phyloP scores from a whole-genome alignment of 2,329 filamentous ascomycete species.

The Sarocladium strictum region DNA sequence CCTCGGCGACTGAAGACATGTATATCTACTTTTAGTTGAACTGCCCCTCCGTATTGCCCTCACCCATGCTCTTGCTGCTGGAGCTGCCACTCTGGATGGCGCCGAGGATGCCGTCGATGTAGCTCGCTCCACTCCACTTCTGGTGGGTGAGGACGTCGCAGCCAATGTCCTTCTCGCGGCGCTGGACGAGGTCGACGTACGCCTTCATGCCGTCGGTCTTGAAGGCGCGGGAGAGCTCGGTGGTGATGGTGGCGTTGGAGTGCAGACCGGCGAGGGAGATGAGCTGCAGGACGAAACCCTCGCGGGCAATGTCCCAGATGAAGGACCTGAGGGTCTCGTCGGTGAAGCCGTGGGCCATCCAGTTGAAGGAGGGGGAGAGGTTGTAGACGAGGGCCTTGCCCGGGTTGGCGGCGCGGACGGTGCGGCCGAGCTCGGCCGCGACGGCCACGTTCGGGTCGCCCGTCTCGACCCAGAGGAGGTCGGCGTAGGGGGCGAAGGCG shows the following conservation, averaged over 20 bases:
- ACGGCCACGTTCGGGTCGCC: slow-evolving; percentile 80
- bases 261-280: slow-evolving; percentile 62
- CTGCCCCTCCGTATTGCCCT: slow-evolving; percentile 81
- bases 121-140: slow-evolving; percentile 66
- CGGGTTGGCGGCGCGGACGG: slow-evolving; percentile 65
- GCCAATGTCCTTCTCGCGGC: slow-evolving; percentile 80
- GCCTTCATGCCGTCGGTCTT: slow-evolving; percentile 93
- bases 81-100: slow-evolving; percentile 89
- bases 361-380: slow-evolving; percentile 94
- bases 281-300: slow-evolving; percentile 70
- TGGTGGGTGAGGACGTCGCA: slow-evolving; percentile 94
- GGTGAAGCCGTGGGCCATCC: slow-evolving; percentile 91
- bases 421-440: slow-evolving; percentile 65
- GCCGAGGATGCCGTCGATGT: slow-evolving; percentile 86
- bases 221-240: slow-evolving; percentile 75
- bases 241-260: slow-evolving; percentile 57
- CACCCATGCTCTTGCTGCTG: slow-evolving; percentile 87
- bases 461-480: slow-evolving; percentile 96
- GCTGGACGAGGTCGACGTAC: slow-evolving; percentile 91
- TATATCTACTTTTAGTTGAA: slow-evolving; percentile 32
- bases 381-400: slow-evolving; percentile 95
- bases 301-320: slow-evolving; percentile 90
- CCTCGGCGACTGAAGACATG: background rate
- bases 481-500: slow-evolving; percentile 85
- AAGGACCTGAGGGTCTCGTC: slow-evolving; percentile 80